Conservation (phyloP, 2,329 filamentous ascomycete genomes). For the Ilyonectria sp. region DNA sequence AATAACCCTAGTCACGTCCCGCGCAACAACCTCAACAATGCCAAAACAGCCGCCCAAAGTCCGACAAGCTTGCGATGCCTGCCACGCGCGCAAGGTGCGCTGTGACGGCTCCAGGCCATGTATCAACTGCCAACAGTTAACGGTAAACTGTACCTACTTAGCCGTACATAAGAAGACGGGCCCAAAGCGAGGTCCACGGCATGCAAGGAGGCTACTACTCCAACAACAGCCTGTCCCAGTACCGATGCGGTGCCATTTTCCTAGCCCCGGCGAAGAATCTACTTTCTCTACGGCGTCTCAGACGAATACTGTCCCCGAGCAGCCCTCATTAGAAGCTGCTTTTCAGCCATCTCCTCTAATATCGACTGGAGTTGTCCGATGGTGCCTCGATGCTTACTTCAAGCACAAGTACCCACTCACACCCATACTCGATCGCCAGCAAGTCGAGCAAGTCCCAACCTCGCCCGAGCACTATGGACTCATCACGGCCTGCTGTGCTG, state of each 20-base stretch:
- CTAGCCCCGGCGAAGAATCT: not conserved
- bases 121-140: conserved; percentile 42
- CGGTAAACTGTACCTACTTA: conserved; percentile 47
- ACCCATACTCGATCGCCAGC: conserved; percentile 48
- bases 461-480: conserved; percentile 47
- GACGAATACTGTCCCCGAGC: not conserved
- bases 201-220: not conserved
- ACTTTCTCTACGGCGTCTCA: not conserved
- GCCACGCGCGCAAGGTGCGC: conserved; percentile 49
- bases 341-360: conserved; percentile 27
- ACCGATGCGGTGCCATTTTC: not conserved
- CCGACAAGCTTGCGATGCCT: conserved; percentile 51
- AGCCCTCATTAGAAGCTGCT: not conserved
- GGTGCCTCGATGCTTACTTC: conserved; percentile 52
- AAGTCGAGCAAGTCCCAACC: conserved; percentile 31
- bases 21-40: not conserved
- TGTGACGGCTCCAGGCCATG: conserved; percentile 49
- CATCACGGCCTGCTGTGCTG: conserved; percentile 48
- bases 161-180: conserved; percentile 53
- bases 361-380: conserved; percentile 34
- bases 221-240: not conserved
- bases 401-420: conserved; percentile 54
- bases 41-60: conserved; percentile 44
- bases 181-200: conserved; percentile 40
- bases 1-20: not conserved